Evolutionary conservation across 2,329 filamentous ascomycete species (phyloP).

Genomic region (Xylogone sp.): DNA sequence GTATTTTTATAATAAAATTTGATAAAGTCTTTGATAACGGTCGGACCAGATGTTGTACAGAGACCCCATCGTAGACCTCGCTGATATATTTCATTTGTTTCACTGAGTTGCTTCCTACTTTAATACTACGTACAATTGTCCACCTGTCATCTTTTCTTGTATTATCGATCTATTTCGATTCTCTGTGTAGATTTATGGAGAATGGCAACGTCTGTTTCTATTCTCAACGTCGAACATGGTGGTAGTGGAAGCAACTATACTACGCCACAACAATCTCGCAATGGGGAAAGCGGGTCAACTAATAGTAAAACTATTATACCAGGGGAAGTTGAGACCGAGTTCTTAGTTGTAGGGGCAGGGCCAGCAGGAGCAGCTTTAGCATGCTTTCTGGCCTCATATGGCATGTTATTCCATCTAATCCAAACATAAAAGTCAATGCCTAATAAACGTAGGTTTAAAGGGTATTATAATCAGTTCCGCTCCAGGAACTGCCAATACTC

Average conservation of each 20-base stretch:
- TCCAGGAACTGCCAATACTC: slow-evolving; percentile 47
- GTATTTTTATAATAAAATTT: too few species aligned
- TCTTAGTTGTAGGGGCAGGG: slow-evolving; percentile 44
- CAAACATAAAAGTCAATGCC: not conserved
- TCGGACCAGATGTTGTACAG: too few species aligned
- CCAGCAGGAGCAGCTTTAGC: slow-evolving; percentile 49
- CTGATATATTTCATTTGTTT: too few species aligned
- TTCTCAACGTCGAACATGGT: not conserved
- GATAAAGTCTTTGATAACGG: too few species aligned
- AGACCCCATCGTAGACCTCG: too few species aligned
- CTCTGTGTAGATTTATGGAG: not conserved
- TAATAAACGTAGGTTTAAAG: slow-evolving; percentile 32
- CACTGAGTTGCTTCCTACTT: too few species aligned
- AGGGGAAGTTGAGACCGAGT: slow-evolving; percentile 31
- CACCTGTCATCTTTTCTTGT: too few species aligned
- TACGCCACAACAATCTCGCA: not conserved
- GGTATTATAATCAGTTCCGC: slow-evolving; percentile 49
- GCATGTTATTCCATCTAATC: slow-evolving; percentile 19
- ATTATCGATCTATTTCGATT: not conserved
- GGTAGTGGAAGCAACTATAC: not conserved
- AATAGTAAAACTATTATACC: not conserved
- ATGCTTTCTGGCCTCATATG: slow-evolving; percentile 44
- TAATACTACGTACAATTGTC: too few species aligned
- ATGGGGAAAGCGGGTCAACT: not conserved
- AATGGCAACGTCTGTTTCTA: not conserved